These are phyloP conservation scores for Rosellinia necatrix DNA, from an alignment of 2,329 filamentous ascomycete species.

Conservation along the genomic window DNA sequence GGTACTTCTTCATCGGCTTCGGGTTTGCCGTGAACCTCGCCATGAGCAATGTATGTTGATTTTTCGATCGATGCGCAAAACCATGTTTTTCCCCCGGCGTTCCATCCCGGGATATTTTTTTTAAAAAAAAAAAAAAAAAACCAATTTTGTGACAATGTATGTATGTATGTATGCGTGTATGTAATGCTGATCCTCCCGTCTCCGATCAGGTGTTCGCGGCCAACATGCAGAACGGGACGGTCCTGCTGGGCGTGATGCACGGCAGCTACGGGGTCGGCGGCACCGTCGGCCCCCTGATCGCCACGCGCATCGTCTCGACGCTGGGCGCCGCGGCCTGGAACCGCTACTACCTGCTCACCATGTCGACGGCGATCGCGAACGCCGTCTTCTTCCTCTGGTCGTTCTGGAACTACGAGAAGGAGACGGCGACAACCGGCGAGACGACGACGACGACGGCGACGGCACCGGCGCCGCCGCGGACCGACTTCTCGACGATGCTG, in stretches of 20 bases:
- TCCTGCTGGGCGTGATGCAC: constrained; percentile 66
- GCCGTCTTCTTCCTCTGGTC: constrained; percentile 65
- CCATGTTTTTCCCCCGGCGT: too few relatives aligned
- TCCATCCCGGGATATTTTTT: too few relatives aligned
- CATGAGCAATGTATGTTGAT: constrained; percentile 55
- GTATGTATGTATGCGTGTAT: too few relatives aligned
- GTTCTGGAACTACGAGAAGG: constrained; percentile 72
- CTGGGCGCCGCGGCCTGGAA: constrained; percentile 62
- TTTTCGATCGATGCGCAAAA: too few relatives aligned
- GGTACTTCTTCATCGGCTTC: constrained; percentile 71
- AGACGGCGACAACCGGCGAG: constrained; percentile 47
- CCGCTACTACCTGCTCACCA: constrained; percentile 71
- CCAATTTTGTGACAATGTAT: too few relatives aligned
- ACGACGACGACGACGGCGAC: constrained; percentile 4
- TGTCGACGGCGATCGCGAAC: constrained; percentile 62
- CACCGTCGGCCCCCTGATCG: constrained; percentile 71
- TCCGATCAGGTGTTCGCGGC: constrained; percentile 53
- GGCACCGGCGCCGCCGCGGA: constrained; percentile 3
- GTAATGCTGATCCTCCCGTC: not conserved
- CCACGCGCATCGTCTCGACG: constrained; percentile 71
- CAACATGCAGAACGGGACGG: constrained; percentile 57
- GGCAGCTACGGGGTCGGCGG: constrained; percentile 71
- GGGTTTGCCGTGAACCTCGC: constrained; percentile 61
- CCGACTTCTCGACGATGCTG: constrained; percentile 49
- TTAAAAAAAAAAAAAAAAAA: too few relatives aligned